Conservation (phyloP, 176 grass and related monocot species). For the Oropetium thomaeum region DNA sequence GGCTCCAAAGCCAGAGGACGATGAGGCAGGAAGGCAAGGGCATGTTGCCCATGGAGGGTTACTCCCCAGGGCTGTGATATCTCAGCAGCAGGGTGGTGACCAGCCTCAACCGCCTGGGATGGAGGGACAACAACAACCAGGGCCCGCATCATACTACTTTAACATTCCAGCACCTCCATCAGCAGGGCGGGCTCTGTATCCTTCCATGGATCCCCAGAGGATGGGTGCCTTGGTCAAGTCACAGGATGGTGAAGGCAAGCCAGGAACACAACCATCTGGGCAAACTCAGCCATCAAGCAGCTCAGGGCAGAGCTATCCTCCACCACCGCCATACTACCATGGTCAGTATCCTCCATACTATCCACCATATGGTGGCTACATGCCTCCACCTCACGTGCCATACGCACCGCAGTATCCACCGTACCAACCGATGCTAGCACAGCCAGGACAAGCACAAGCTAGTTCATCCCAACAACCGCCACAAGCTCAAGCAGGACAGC, state of each 20-base stretch:
- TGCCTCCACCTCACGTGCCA: slow-evolving; percentile 56
- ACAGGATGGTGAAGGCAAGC: slow-evolving; percentile 48
- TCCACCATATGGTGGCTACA: slow-evolving; percentile 56
- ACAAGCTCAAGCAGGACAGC: slow-evolving; percentile 12
- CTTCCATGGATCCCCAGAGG: slow-evolving; percentile 94
- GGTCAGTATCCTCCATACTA: slow-evolving; percentile 68
- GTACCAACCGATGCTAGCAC: slow-evolving; percentile 51
- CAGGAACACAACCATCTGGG: slow-evolving; percentile 34
- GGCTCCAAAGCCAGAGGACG: slow-evolving; percentile 62
- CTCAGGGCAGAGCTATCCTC: slow-evolving; percentile 47
- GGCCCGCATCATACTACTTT: slow-evolving; percentile 56
- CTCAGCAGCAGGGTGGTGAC: slow-evolving; percentile 71
- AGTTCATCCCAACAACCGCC: slow-evolving; percentile 36
- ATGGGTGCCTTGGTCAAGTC: slow-evolving; percentile 79
- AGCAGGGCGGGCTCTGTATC: slow-evolving; percentile 58
- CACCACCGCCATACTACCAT: slow-evolving; percentile 55
- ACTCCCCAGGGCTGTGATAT: slow-evolving; percentile 90
- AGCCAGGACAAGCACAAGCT: slow-evolving; percentile 34
- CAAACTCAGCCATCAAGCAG: slow-evolving; percentile 55
- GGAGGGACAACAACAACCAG: slow-evolving; percentile 48
- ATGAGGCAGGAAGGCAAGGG: slow-evolving; percentile 62
- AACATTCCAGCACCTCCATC: slow-evolving; percentile 78
- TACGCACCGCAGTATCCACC: slow-evolving; percentile 69
- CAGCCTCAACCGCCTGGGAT: slow-evolving; percentile 62
- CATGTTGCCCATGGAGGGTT: slow-evolving; percentile 70